A percentile compares a stretch with the other conserved stretches of the same genome.
Evolutionary conservation across 805 yeast genomes (phyloP).

Genomic region (Scheffersomyces stipitis): DNA sequence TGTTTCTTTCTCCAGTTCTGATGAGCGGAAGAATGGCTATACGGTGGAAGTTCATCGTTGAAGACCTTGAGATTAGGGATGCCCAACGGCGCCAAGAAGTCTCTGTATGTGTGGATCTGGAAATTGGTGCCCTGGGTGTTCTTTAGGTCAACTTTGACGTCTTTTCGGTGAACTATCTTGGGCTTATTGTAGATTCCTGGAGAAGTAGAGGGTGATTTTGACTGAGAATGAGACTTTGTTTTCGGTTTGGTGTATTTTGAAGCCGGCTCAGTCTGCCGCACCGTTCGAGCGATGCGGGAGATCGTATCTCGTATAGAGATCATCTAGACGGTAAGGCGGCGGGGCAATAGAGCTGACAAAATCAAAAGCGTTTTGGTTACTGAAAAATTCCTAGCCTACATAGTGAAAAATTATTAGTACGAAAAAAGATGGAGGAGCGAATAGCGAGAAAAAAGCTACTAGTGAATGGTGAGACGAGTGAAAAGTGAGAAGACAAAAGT

Average conservation of each 20-base stretch:
- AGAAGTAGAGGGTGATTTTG: too few relatives aligned
- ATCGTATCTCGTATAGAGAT: constrained; percentile 34
- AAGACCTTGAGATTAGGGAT: constrained; percentile 34
- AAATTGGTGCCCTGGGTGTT: constrained; percentile 12
- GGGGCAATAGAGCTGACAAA: too few relatives aligned
- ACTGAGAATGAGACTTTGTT: too few relatives aligned
- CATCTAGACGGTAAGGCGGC: constrained; percentile 23
- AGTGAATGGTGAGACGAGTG: too few relatives aligned
- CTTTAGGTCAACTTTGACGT: background rate
- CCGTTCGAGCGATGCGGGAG: constrained; percentile 31
- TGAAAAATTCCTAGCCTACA: too few relatives aligned
- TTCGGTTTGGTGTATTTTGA: constrained; percentile 2
- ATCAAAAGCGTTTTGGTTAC: too few relatives aligned
- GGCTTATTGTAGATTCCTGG: background rate
- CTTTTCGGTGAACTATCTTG: constrained; percentile 1
- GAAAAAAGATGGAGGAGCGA: too few relatives aligned
- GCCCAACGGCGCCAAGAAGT: constrained; percentile 34
- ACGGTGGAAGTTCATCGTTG: constrained; percentile 21
- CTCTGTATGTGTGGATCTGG: constrained; percentile 24
- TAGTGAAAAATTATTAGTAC: too few relatives aligned
- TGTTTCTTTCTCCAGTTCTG: constrained; percentile 24
- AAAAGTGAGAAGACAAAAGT: too few relatives aligned
- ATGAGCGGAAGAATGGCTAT: constrained; percentile 23
- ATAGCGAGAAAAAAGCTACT: too few relatives aligned
- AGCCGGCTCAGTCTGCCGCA: constrained; percentile 23